Percentiles rank a stretch among this genome's conserved stretches.
These are phyloP conservation scores for Panicum hallii DNA, from an alignment of 202 grass and related monocot genomes.

Conservation along the genomic window DNA sequence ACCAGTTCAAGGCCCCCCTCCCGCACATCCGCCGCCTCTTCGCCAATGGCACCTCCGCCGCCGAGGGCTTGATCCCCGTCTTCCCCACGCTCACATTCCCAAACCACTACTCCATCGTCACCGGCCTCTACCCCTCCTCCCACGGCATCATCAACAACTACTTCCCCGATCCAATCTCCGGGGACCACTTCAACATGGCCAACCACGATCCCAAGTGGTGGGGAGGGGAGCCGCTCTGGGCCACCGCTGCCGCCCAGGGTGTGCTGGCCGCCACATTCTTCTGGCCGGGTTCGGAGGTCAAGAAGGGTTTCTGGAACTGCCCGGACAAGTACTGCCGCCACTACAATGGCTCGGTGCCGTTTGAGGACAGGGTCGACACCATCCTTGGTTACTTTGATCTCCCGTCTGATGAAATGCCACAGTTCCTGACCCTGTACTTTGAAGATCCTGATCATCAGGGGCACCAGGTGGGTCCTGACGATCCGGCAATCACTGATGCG, in stretches of 20 bases:
- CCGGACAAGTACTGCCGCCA: conserved; percentile 72
- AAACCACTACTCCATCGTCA: conserved; percentile 99
- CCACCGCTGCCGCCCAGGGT: conserved; percentile 70
- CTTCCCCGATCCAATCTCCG: conserved; percentile 78
- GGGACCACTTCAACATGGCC: conserved; percentile 64
- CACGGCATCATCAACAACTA: conserved; percentile 96
- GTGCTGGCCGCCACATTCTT: conserved; percentile 79
- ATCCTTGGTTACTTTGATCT: conserved; percentile 86
- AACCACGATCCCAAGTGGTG: conserved; percentile 79
- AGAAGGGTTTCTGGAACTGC: conserved; percentile 79
- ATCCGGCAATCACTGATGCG: conserved; percentile 66
- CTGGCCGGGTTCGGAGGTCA: conserved; percentile 90
- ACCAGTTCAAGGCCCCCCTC: conserved; percentile 70
- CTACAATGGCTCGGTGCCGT: conserved; percentile 80
- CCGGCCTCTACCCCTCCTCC: conserved; percentile 75
- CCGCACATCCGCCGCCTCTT: conserved; percentile 81
- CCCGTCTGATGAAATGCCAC: conserved; percentile 61
- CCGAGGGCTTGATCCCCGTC: conserved; percentile 69
- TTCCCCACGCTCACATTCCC: conserved; percentile 95
- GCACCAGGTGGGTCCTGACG: conserved; percentile 89
- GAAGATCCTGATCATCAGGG: conserved; percentile 97
- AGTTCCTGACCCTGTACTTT: conserved; percentile 89
- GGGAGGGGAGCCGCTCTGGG: conserved; percentile 86
- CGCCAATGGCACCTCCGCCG: conserved; percentile 81
- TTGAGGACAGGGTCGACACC: conserved; percentile 77